Conservation (phyloP, 805 yeast genomes). For the Starmerella vaccinii region DNA sequence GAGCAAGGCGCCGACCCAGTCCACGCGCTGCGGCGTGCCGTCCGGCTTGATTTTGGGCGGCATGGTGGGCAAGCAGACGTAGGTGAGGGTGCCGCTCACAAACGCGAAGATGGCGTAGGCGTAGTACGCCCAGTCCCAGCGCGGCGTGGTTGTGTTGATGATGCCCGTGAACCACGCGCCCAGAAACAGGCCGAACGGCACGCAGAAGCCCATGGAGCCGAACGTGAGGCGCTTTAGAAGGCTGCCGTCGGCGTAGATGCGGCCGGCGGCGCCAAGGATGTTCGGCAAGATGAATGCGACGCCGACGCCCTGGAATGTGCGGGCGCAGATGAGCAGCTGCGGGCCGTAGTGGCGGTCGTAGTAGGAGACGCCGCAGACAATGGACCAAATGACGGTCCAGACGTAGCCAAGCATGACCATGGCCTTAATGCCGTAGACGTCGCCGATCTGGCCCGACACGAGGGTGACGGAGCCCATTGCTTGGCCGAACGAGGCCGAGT, state of each 20-base stretch:
- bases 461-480: constrained; percentile 65
- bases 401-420: constrained; percentile 44
- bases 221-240: constrained; percentile 44
- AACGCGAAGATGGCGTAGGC: constrained; percentile 33
- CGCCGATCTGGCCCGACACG: constrained; percentile 60
- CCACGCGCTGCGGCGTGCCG: constrained; percentile 33
- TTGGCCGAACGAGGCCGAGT: constrained; percentile 57
- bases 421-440: constrained; percentile 51
- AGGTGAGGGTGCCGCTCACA: constrained; percentile 2
- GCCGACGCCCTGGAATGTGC: constrained; percentile 58
- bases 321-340: constrained; percentile 31
- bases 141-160: constrained; percentile 12
- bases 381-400: constrained; percentile 47
- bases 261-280: constrained; percentile 47
- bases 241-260: constrained; percentile 16
- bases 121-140: constrained; percentile 33
- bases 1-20: constrained; percentile 44
- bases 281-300: constrained; percentile 50
- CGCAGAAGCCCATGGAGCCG: constrained; percentile 48
- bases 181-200: constrained; percentile 49
- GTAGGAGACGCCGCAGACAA: constrained; percentile 49
- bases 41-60: constrained; percentile 8
- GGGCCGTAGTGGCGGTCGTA: constrained; percentile 28
- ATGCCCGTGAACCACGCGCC: constrained; percentile 39
- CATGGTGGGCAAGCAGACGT: not conserved